These are phyloP conservation scores for Aspergillus bombycis DNA, from an alignment of 2,329 filamentous ascomycete genomes.

Conservation along the genomic window DNA sequence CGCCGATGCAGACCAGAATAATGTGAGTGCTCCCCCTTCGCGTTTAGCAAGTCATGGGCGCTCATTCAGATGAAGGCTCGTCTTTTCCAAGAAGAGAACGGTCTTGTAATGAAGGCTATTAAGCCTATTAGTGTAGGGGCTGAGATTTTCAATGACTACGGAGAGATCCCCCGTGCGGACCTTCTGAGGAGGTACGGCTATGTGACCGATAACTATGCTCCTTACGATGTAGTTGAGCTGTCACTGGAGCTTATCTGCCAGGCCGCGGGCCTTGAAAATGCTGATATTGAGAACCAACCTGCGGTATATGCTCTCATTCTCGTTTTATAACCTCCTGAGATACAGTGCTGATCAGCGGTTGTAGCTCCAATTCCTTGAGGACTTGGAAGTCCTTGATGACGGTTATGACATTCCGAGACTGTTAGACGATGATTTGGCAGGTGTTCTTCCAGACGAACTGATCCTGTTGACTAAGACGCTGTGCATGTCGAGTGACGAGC, in stretches of 20 bases:
- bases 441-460: conserved; percentile 44
- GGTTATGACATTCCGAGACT: conserved; percentile 64
- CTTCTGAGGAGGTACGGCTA: conserved; percentile 85
- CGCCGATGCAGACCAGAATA: conserved; percentile 80
- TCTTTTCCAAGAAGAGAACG: conserved; percentile 62
- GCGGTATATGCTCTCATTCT: conserved; percentile 27
- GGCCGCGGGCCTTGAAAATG: conserved; percentile 36
- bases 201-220: conserved; percentile 73
- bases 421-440: conserved; percentile 31
- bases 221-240: conserved; percentile 83
- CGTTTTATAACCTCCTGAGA: neutral
- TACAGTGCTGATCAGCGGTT: conserved; percentile 16
- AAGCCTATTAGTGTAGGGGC: conserved; percentile 69
- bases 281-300: conserved; percentile 34
- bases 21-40: conserved; percentile 53
- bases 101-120: conserved; percentile 72
- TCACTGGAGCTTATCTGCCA: conserved; percentile 62
- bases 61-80: conserved; percentile 48
- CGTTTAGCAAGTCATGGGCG: neutral
- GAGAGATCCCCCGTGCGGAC: conserved; percentile 79
- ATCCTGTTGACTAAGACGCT: conserved; percentile 43
- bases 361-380: conserved; percentile 60
- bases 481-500: conserved; percentile 34
- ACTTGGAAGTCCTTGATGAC: conserved; percentile 69
- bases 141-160: conserved; percentile 88